phyloP scores from a whole-genome alignment of 2,329 filamentous ascomycete species.

The Penicillium nordicum region DNA sequence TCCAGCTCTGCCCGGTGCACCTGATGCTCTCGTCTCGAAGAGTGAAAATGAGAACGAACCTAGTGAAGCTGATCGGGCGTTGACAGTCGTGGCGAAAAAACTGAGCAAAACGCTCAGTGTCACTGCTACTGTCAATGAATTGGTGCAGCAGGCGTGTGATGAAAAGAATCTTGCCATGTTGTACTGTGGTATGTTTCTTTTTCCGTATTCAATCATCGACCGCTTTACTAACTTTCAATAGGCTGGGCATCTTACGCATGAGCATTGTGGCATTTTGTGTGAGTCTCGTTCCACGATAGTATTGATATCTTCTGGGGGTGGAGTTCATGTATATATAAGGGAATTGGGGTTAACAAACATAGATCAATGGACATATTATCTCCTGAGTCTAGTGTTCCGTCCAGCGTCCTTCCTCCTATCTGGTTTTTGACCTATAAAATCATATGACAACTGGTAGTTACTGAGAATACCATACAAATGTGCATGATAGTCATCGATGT shows the following conservation, averaged over 20 bases:
- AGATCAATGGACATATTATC: background rate
- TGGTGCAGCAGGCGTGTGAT: slow-evolving; percentile 94
- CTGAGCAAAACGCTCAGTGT: slow-evolving; percentile 90
- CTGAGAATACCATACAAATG: too few species aligned
- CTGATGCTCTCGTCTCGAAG: slow-evolving; percentile 33
- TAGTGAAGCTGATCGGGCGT: slow-evolving; percentile 82
- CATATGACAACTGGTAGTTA: too few species aligned
- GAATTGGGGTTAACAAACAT: background rate
- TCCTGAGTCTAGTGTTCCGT: too few species aligned
- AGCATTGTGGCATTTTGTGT: background rate
- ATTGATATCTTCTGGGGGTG: background rate
- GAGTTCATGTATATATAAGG: background rate
- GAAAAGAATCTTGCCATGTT: slow-evolving; percentile 87
- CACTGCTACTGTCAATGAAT: slow-evolving; percentile 89
- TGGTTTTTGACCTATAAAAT: too few species aligned
- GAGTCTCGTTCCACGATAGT: background rate
- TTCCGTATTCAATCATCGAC: background rate
- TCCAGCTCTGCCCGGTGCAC: slow-evolving; percentile 30
- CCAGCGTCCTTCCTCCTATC: too few species aligned
- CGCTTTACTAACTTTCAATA: background rate
- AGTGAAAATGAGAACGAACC: slow-evolving; percentile 53
- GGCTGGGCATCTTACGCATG: slow-evolving; percentile 6
- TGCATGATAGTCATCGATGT: too few species aligned
- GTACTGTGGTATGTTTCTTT: slow-evolving; percentile 60
- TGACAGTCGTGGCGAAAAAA: slow-evolving; percentile 95